Evolutionary conservation across 495 filamentous ascomycete genomes (phyloP).

Genomic region (Xylaria intraflava): DNA sequence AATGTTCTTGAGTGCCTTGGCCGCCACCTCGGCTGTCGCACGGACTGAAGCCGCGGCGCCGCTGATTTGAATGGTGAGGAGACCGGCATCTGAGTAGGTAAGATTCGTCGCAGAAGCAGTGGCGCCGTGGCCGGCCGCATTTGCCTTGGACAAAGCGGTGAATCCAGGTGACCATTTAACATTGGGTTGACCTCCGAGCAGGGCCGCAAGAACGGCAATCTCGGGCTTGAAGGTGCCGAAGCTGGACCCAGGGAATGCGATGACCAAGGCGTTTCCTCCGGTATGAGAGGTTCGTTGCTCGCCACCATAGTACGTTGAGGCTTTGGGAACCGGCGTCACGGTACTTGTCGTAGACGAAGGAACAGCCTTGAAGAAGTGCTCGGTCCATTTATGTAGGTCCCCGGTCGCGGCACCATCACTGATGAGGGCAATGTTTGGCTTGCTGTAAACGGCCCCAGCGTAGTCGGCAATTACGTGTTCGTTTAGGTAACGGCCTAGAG

Average conservation of each 20-base stretch:
- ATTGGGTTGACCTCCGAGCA: slow-evolving; percentile 81
- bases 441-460: slow-evolving; percentile 70
- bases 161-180: slow-evolving; percentile 97
- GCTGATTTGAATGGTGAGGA: slow-evolving; percentile 72
- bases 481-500: slow-evolving; percentile 70
- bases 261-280: slow-evolving; percentile 66
- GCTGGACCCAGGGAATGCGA: slow-evolving; percentile 87
- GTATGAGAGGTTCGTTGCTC: slow-evolving; percentile 82
- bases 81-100: slow-evolving; percentile 90
- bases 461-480: slow-evolving; percentile 63
- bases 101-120: slow-evolving; percentile 63
- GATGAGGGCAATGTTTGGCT: slow-evolving; percentile 84
- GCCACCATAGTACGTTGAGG: slow-evolving; percentile 86
- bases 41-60: slow-evolving; percentile 64
- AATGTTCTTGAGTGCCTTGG: slow-evolving; percentile 74
- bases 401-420: slow-evolving; percentile 74
- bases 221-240: slow-evolving; percentile 79
- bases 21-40: slow-evolving; percentile 52
- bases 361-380: slow-evolving; percentile 72
- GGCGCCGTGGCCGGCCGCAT: slow-evolving; percentile 57
- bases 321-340: slow-evolving; percentile 33
- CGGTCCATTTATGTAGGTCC: slow-evolving; percentile 83
- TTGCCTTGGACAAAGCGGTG: slow-evolving; percentile 75
- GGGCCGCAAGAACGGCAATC: slow-evolving; percentile 75
- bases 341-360: slow-evolving; percentile 28